Evolutionary conservation across 441 rosid genomes (phyloP).

Genomic region (Corymbia calophylla): DNA sequence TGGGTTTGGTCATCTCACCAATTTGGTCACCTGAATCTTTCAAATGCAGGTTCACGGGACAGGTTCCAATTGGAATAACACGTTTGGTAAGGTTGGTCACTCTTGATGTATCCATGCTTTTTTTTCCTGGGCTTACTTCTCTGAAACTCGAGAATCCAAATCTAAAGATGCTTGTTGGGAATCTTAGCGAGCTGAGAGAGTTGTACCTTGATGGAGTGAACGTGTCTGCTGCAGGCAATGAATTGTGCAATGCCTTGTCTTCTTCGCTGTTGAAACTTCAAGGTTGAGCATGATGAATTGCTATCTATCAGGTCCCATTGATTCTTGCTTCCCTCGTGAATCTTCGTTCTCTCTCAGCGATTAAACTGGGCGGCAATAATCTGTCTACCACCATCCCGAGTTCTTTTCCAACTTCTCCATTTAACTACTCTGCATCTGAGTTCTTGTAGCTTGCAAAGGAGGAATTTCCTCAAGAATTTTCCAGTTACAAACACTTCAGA

Average conservation of each 20-base stretch:
- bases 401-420: background rate
- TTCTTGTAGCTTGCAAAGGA: background rate
- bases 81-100: background rate
- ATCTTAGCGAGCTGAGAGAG: background rate
- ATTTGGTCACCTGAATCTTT: background rate
- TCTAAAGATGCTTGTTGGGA: background rate
- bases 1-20: conserved; percentile 4
- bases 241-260: background rate
- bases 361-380: background rate
- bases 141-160: background rate
- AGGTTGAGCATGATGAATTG: background rate
- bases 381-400: background rate
- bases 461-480: background rate
- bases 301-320: background rate
- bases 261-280: background rate
- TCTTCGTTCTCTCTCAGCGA: background rate
- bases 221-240: background rate
- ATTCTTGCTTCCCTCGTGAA: background rate
- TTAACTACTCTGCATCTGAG: background rate
- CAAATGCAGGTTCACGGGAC: fast-evolving
- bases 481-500: background rate
- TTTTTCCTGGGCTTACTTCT: fast-evolving
- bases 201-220: background rate
- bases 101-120: background rate
- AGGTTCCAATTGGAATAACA: background rate